Conservation (phyloP, 306 rosid genomes). For the Begonia masoniana region DNA sequence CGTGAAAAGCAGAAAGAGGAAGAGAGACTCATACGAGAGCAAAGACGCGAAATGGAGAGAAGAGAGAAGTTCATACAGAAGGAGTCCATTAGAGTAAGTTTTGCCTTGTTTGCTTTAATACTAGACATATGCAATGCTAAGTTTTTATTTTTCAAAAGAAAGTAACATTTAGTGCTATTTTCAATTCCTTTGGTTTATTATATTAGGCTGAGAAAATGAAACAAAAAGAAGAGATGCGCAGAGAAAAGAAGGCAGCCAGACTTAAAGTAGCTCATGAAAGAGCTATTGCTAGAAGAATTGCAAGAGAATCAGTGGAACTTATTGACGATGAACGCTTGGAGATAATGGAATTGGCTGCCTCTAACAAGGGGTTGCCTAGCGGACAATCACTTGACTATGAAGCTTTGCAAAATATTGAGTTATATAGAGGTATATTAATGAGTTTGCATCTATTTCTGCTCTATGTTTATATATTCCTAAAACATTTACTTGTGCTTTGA, state of each 20-base stretch:
- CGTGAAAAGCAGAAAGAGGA: conserved; percentile 72
- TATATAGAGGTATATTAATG: conserved; percentile 32
- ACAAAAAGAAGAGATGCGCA: conserved; percentile 58
- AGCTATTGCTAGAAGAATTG: conserved; percentile 56
- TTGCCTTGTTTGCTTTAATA: conserved; percentile 2
- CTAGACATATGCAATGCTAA: not conserved
- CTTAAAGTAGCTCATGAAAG: conserved; percentile 62
- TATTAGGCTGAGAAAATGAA: conserved; percentile 50
- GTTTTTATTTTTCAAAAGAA: no score
- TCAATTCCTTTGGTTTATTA: not conserved
- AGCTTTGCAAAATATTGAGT: conserved; percentile 47
- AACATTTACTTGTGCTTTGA: no score
- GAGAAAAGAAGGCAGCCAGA: conserved; percentile 62
- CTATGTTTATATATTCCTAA: no score
- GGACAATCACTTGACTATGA: conserved; percentile 50
- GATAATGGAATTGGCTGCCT: conserved; percentile 66
- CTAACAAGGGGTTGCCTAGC: conserved; percentile 50
- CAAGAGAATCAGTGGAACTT: conserved; percentile 55
- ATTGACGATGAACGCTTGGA: conserved; percentile 71
- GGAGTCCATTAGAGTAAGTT: conserved; percentile 57
- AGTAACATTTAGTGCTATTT: no score
- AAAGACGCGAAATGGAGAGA: conserved; percentile 53
- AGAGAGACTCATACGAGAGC: conserved; percentile 60
- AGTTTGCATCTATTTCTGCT: not conserved
- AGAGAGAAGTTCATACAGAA: conserved; percentile 58